phyloP scores from a whole-genome alignment of 2,329 filamentous ascomycete species.

The Paramyrothecium roridum region DNA sequence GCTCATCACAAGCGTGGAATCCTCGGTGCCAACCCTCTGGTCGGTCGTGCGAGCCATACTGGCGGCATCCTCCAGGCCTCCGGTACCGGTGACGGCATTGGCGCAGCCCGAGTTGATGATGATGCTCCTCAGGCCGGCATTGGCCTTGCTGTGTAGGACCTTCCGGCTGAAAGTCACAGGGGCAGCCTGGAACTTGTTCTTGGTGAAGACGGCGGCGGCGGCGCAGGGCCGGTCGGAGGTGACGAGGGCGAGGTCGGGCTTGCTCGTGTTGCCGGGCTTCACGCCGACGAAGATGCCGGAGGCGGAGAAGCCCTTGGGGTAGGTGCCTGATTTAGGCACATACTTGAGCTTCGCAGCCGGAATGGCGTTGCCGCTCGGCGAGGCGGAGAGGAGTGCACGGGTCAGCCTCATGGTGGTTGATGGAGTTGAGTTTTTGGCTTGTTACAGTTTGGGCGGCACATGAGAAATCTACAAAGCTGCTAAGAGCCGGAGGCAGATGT shows the following conservation, averaged over 20 bases:
- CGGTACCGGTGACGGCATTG: slow-evolving; percentile 92
- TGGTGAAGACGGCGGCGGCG: slow-evolving; percentile 91
- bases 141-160: slow-evolving; percentile 63
- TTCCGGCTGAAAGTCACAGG: slow-evolving; percentile 83
- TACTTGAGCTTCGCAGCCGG: slow-evolving; percentile 86
- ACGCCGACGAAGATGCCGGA: slow-evolving; percentile 89
- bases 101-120: slow-evolving; percentile 95
- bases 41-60: slow-evolving; percentile 81
- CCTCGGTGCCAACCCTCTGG: slow-evolving; percentile 46
- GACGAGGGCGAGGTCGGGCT: slow-evolving; percentile 86
- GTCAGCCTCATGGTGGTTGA: slow-evolving; percentile 26
- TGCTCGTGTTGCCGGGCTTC: slow-evolving; percentile 86
- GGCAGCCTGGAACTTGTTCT: slow-evolving; percentile 96
- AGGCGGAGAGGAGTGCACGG: slow-evolving; percentile 29
- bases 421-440: slow-evolving; percentile 5
- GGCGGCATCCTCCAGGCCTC: slow-evolving; percentile 82
- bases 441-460: no score
- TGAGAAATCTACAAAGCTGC: background rate
- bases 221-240: slow-evolving; percentile 83
- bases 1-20: slow-evolving; percentile 89
- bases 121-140: slow-evolving; percentile 72
- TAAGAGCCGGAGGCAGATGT: background rate
- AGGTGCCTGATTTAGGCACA: slow-evolving; percentile 78
- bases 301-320: slow-evolving; percentile 85
- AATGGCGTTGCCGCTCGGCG: slow-evolving; percentile 35